A percentile compares a stretch with the other conserved stretches of the same genome.
Evolutionary conservation across 176 grass and related monocot species (phyloP).

Genomic region (Puccinellia tenuiflora): DNA sequence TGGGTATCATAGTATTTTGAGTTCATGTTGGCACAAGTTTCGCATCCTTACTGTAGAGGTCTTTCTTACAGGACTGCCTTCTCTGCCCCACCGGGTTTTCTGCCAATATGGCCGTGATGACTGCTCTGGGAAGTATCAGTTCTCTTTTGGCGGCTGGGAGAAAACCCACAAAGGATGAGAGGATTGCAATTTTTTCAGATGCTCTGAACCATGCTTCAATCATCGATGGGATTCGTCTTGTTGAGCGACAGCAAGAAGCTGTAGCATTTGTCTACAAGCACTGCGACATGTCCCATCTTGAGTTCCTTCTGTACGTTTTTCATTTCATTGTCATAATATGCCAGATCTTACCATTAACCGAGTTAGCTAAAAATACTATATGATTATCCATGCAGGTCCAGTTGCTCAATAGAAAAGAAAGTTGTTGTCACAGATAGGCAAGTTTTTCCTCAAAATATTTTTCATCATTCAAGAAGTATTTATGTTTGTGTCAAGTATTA

Average conservation of each 20-base stretch:
- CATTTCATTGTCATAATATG: slow-evolving; percentile 5
- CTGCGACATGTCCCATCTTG: slow-evolving; percentile 74
- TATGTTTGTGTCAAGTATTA: not conserved
- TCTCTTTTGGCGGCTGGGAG: slow-evolving; percentile 46
- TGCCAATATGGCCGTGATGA: slow-evolving; percentile 78
- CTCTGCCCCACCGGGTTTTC: slow-evolving; percentile 90
- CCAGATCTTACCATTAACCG: not conserved
- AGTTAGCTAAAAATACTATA: not conserved
- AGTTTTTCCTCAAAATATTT: slow-evolving; percentile 13
- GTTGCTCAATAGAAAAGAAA: slow-evolving; percentile 70
- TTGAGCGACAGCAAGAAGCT: slow-evolving; percentile 56
- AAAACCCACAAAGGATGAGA: slow-evolving; percentile 40
- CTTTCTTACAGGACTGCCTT: slow-evolving; percentile 63
- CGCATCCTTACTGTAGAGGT: not conserved
- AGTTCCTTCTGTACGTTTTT: slow-evolving; percentile 67
- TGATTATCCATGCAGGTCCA: slow-evolving; percentile 33
- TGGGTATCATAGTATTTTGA: not conserved
- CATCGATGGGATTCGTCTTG: slow-evolving; percentile 78
- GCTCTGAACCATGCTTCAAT: slow-evolving; percentile 91
- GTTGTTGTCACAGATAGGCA: slow-evolving; percentile 89
- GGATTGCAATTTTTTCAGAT: slow-evolving; percentile 84
- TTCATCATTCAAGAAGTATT: slow-evolving; percentile 10
- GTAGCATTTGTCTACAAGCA: slow-evolving; percentile 77
- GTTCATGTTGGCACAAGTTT: not conserved
- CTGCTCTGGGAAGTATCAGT: slow-evolving; percentile 59